These are phyloP conservation scores for Sorghum bicolor DNA, from an alignment of 176 grass and related monocot species.

Conservation along the genomic window Sorghum_bicolor_NCBIv3 NC_012873.2:58589501-58590000, in stretches of 20 bases:
- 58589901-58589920: slow-evolving; percentile 40
- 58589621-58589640: slow-evolving; percentile 72
- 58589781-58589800: slow-evolving; percentile 41
- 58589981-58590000: slow-evolving; percentile 52
- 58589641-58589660: slow-evolving; percentile 78
- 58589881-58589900: slow-evolving; percentile 32
- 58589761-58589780: slow-evolving; percentile 79
- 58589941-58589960: slow-evolving; percentile 57
- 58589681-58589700: slow-evolving; percentile 94
- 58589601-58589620: slow-evolving; percentile 99
- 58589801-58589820: no score
- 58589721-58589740: slow-evolving; percentile 85
- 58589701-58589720: slow-evolving; percentile 77
- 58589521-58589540: slow-evolving; percentile 94
- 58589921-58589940: slow-evolving; percentile 49
- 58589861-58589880: not conserved
- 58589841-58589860: no score
- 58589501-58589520: slow-evolving; percentile 84
- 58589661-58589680: slow-evolving; percentile 93
- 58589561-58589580: slow-evolving; percentile 96
- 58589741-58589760: slow-evolving; percentile 60
- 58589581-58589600: slow-evolving; percentile 95
- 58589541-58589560: slow-evolving; percentile 92
- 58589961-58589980: slow-evolving; percentile 79
- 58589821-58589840: no score